Percentiles rank a stretch among this genome's conserved stretches.
These are phyloP conservation scores for Tephrocybe sp. DNA, from an alignment of 768 basidiomycete species.

Conservation along the genomic window DNA sequence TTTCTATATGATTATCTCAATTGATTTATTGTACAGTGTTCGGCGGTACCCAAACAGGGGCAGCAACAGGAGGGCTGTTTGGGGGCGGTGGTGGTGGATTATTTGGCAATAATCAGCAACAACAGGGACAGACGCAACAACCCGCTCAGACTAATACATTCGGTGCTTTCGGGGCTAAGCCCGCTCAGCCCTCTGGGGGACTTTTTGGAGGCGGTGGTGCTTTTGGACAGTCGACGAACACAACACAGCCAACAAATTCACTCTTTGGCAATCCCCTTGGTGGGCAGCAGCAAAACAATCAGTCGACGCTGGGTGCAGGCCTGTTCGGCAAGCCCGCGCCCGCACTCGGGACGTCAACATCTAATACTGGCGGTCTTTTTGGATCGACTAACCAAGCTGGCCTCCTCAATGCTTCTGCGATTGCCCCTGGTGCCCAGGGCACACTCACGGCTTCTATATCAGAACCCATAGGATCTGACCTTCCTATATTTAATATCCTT, in stretches of 20 bases:
- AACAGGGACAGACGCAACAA: constrained; percentile 32
- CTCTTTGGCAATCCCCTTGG: constrained; percentile 55
- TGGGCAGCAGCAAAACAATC: constrained; percentile 38
- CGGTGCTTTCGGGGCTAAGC: constrained; percentile 44
- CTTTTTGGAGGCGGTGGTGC: constrained; percentile 33
- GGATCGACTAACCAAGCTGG: constrained; percentile 34
- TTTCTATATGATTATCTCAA: constrained; percentile 28
- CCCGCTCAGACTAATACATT: constrained; percentile 28
- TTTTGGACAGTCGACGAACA: constrained; percentile 33
- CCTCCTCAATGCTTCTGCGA: constrained; percentile 38
- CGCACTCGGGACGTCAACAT: constrained; percentile 40
- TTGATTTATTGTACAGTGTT: constrained; percentile 4
- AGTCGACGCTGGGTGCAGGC: constrained; percentile 41
- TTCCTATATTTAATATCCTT: constrained; percentile 74
- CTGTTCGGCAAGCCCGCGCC: constrained; percentile 52
- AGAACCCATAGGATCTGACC: constrained; percentile 72
- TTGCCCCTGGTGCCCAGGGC: constrained; percentile 49
- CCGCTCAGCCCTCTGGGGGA: constrained; percentile 30
- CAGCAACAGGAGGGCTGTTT: constrained; percentile 32
- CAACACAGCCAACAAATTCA: constrained; percentile 27
- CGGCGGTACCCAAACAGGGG: constrained; percentile 21
- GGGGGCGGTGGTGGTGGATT: constrained; percentile 29
- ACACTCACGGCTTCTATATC: constrained; percentile 82
- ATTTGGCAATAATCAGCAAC: constrained; percentile 25
- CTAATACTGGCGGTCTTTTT: constrained; percentile 42